These are phyloP conservation scores for Alternaria brassicicola DNA, from an alignment of 2,329 filamentous ascomycete genomes.

Conservation along the genomic window DNA sequence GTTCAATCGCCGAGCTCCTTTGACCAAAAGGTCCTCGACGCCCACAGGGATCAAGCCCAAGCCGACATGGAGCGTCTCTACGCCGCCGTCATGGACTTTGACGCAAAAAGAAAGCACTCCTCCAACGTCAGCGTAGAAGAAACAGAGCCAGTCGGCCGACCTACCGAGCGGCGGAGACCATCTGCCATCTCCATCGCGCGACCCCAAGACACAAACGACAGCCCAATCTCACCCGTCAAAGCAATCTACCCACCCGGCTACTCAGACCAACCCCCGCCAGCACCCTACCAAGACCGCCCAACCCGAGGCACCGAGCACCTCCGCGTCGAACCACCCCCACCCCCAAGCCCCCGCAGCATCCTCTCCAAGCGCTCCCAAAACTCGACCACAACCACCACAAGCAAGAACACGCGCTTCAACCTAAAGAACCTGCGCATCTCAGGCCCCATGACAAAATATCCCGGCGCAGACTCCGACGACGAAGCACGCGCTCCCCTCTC, in stretches of 20 bases:
- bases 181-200: conserved; percentile 41
- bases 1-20: conserved; percentile 71
- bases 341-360: conserved; percentile 45
- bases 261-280: conserved; percentile 27
- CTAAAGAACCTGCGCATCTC: conserved; percentile 65
- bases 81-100: conserved; percentile 88
- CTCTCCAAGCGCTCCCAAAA: conserved; percentile 43
- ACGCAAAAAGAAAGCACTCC: conserved; percentile 59
- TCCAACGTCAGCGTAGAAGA: conserved; percentile 38
- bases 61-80: conserved; percentile 89
- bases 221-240: conserved; percentile 51
- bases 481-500: conserved; percentile 61
- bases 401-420: conserved; percentile 52
- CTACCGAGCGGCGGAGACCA: conserved; percentile 26
- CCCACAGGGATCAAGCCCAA: conserved; percentile 76
- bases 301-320: conserved; percentile 15
- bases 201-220: conserved; percentile 32
- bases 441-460: conserved; percentile 57
- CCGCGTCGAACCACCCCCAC: conserved; percentile 22
- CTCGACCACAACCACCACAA: conserved; percentile 45
- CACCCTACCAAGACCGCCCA: conserved; percentile 14
- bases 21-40: conserved; percentile 75
- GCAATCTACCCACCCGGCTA: conserved; percentile 56
- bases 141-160: conserved; percentile 12
- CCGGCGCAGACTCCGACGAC: conserved; percentile 51